These are phyloP conservation scores for Quercus agrifolia DNA, from an alignment of 306 rosid genomes.

Conservation along the genomic window DNA sequence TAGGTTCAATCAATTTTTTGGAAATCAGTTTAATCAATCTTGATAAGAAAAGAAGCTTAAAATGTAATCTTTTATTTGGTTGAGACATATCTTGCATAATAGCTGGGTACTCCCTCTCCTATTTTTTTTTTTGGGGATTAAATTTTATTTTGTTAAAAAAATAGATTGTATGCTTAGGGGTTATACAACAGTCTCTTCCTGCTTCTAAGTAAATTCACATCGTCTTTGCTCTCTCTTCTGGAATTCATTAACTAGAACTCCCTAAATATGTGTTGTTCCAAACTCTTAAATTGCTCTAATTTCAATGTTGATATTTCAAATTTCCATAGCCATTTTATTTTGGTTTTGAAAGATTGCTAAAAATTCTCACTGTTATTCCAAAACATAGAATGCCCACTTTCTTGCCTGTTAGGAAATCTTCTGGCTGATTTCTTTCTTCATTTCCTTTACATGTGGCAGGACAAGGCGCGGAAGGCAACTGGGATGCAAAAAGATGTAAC, in stretches of 20 bases:
- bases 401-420: not conserved
- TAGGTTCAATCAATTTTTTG: too few species aligned
- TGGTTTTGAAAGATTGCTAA: not conserved
- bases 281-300: not conserved
- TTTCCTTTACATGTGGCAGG: conserved; percentile 42
- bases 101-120: too few species aligned
- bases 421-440: conserved; percentile 17
- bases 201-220: not conserved
- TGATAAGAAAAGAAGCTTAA: not conserved
- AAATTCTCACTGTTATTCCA: not conserved
- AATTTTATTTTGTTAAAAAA: not conserved
- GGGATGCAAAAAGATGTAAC: conserved; percentile 83
- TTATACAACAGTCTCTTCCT: not conserved
- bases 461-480: conserved; percentile 78
- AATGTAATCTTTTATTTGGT: not conserved
- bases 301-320: not conserved
- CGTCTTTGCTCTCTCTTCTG: not conserved
- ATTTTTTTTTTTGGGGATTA: not conserved
- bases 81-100: not conserved
- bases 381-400: not conserved
- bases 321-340: not conserved
- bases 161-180: not conserved
- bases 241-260: not conserved
- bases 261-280: not conserved
- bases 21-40: too few species aligned